These are phyloP conservation scores for Camellia lanceoleosa DNA, from an alignment of 148 eudicot species.

Conservation along the genomic window DNA sequence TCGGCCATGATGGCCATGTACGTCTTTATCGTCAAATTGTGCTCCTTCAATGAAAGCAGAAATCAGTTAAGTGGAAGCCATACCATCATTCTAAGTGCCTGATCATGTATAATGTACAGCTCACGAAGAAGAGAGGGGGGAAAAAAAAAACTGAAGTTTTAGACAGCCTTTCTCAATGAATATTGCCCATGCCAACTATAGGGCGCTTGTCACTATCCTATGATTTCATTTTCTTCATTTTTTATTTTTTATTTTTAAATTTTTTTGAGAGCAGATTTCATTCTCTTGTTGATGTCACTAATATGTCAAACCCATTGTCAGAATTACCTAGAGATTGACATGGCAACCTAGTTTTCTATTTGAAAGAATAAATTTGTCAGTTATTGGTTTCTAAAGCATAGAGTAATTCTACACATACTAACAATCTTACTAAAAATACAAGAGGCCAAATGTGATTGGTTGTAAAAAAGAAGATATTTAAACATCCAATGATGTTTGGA, in stretches of 20 bases:
- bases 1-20: constrained; percentile 52
- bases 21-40: constrained; percentile 45
- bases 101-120: neutral
- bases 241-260: neutral
- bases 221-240: neutral
- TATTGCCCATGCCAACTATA: neutral
- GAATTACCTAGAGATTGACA: neutral
- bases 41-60: constrained; percentile 26
- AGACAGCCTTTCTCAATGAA: neutral
- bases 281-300: too few species aligned
- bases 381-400: constrained; percentile 1
- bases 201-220: neutral
- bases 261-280: too few species aligned
- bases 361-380: neutral
- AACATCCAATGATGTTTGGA: too few species aligned
- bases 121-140: too few species aligned
- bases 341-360: neutral
- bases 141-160: neutral
- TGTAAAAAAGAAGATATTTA: too few species aligned
- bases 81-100: neutral
- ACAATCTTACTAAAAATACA: too few species aligned
- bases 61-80: neutral
- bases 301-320: neutral
- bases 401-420: neutral
- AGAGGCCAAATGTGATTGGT: too few species aligned